Conservation (phyloP, 2,329 filamentous ascomycete genomes). For the Nectriaceae sp. region DNA sequence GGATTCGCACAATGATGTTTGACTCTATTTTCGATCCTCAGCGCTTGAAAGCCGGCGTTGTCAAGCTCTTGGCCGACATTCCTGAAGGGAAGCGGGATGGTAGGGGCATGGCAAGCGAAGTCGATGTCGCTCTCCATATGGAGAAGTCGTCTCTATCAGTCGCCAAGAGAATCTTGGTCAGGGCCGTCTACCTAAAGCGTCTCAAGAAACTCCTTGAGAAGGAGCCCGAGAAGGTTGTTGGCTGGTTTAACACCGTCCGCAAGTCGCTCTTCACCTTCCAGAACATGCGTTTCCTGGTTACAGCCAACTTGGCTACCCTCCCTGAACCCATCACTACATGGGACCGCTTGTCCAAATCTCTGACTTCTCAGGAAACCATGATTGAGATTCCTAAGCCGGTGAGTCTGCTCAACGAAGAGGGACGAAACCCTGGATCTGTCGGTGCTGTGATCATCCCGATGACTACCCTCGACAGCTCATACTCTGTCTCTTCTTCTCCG, state of each 20-base stretch:
- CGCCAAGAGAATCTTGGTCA: conserved; percentile 80
- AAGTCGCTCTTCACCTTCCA: conserved; percentile 76
- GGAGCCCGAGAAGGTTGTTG: conserved; percentile 74
- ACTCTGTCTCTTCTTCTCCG: conserved; percentile 72
- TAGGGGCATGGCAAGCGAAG: conserved; percentile 62
- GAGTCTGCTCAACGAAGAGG: conserved; percentile 74
- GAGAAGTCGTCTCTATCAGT: conserved; percentile 74
- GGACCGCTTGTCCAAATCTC: conserved; percentile 52
- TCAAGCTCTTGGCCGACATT: conserved; percentile 86
- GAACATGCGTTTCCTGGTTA: conserved; percentile 84
- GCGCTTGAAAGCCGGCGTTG: conserved; percentile 64
- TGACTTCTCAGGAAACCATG: conserved; percentile 50
- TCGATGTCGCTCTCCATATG: conserved; percentile 79
- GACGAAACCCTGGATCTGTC: conserved; percentile 71
- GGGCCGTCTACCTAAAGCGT: conserved; percentile 82
- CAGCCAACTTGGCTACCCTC: conserved; percentile 76
- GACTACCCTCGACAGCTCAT: conserved; percentile 90
- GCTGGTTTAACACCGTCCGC: conserved; percentile 76
- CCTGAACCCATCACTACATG: conserved; percentile 76
- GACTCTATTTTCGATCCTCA: conserved; percentile 82
- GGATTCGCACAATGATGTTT: conserved; percentile 85
- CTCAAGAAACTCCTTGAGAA: conserved; percentile 78
- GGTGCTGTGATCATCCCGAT: conserved; percentile 83
- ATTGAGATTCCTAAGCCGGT: conserved; percentile 70
- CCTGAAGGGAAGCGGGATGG: conserved; percentile 91